Conservation (phyloP, 805 yeast species). For the Lachancea meyersii region DNA sequence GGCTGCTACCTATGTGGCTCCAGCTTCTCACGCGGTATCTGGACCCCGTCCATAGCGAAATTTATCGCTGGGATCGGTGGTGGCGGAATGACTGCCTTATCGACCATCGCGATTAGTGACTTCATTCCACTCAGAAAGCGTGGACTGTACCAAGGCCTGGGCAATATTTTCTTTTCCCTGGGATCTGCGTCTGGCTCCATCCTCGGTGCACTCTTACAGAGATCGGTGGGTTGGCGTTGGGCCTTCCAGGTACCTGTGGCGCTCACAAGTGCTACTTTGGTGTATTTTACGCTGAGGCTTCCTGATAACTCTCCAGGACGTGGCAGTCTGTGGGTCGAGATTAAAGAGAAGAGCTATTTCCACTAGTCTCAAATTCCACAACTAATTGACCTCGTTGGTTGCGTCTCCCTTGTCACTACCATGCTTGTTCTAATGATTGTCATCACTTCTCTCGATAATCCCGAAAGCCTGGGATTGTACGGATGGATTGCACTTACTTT, state of each 20-base stretch:
- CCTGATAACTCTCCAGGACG: constrained; percentile 50
- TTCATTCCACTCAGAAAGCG: constrained; percentile 47
- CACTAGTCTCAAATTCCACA: constrained; percentile 40
- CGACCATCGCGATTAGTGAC: constrained; percentile 38
- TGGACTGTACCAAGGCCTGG: constrained; percentile 75
- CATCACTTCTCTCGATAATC: constrained; percentile 57
- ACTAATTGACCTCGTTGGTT: constrained; percentile 63
- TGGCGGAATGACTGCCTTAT: constrained; percentile 36
- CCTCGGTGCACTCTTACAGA: constrained; percentile 51
- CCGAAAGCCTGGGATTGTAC: constrained; percentile 2
- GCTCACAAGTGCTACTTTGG: constrained; percentile 36
- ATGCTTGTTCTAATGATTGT: constrained; percentile 56
- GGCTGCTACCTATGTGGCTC: constrained; percentile 36
- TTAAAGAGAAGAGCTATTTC: constrained; percentile 14
- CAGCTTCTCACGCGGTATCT: constrained; percentile 28
- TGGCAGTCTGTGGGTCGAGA: constrained; percentile 29
- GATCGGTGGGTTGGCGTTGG: constrained; percentile 56
- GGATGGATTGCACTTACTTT: constrained; percentile 38
- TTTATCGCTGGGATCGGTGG: constrained; percentile 40
- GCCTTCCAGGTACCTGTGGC: constrained; percentile 50
- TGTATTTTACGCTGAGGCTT: constrained; percentile 35
- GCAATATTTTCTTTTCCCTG: constrained; percentile 61
- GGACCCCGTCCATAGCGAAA: constrained; percentile 31
- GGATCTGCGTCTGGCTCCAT: constrained; percentile 73
- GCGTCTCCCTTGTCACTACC: constrained; percentile 50